Evolutionary conservation across 2,329 filamentous ascomycete genomes (phyloP), one percentile per base, ranked within the genome.

Genomic region (Truncatella angustata): DNA sequence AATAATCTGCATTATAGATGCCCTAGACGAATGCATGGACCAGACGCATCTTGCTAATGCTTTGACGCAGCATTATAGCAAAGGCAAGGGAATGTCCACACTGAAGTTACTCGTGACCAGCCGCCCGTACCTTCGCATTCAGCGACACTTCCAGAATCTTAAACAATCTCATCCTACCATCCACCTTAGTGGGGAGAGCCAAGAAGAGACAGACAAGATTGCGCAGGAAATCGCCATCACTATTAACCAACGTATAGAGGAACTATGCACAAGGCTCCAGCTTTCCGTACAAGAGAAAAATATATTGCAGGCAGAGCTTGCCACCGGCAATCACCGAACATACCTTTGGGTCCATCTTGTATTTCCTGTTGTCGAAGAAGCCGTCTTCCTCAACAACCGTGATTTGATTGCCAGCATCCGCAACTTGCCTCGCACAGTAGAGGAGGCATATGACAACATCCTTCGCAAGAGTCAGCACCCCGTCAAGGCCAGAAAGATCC

Each of bases 41-140:
- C 46, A 56, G 6, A 26, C 23, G 10, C 49, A 57, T 5, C 51
- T 73, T 5, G 54, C 57, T 2, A 6, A 61, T 3, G 58, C 55
- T 2, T 40, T 74, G 14, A 46, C 51, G 4, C 43, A 60, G 6
- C 51, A 66, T 12, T 71, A 68, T 43, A 42, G 12, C 2, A 40
- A 49, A n/a, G 43, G 14, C 18, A 34, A 39, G 10, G 36, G 34
- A 5, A 52, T 32, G 4, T 43, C 39, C 3, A 59, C 58, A 18
- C 35, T 74, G 5, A 74, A 72, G 48, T 69, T 75, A 49, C 59
- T 76, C 2, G 28, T 73, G 4, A 73, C 70, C 0, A 71, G 68
- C 53, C 66, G 71, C 1, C 69, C 69, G 16, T 69, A 70, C 48
- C 48, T 52, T 5, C 14, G 57, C 1, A 67, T 71, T 35, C 49